Evolutionary conservation across 345 rosid genomes (phyloP), one percentile per base, ranked within the genome.

Genomic region (Lumnitzera racemosa): DNA sequence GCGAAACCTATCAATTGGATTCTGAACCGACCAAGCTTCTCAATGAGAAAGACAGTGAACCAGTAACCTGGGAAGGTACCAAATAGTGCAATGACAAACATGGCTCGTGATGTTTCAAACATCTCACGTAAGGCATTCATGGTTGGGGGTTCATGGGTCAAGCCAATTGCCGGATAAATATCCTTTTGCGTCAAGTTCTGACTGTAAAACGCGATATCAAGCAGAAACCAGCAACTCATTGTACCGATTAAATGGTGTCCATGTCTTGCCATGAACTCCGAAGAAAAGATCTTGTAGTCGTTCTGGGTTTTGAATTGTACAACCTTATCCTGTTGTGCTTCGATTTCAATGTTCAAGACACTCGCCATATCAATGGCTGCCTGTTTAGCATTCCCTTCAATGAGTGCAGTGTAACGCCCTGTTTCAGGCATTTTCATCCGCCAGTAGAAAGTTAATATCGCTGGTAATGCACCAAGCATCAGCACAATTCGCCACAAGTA

Each of bases 341-440:
- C 27, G 49, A 83, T 64, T 36, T 83, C 79, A 4, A 76, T 70
- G 0, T 72, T 58, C 4, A 83, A 75, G 16, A 83, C 83, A 13
- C 66, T 46, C 17, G 70, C 76, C 83, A 83, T 83, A 56, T 83
- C 85, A 0, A 49, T 49, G 0, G 83, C 83, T 0, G 88, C 85
- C 67, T 78, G 75, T 29, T 76, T 70, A 13, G 83, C 75, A 14
- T 83, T 78, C 12, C 85, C 85, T 59, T 61, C 64, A 1, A 80
- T 62, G 12, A 83, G 24, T 13, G 85, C 80, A 0, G 85, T 80
- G 67, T 83, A 80, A 3, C 88, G 73, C 12, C 74, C 83, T 0
- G 83, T 83, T 69, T 80, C 85, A 0, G 88, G 88, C 81, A 83
- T 80, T 53, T 78, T 76, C 83, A 78, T 80, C 11, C 85, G 62